Conservation (phyloP, 495 filamentous ascomycete species). For the Penicillium odoratum region DNA sequence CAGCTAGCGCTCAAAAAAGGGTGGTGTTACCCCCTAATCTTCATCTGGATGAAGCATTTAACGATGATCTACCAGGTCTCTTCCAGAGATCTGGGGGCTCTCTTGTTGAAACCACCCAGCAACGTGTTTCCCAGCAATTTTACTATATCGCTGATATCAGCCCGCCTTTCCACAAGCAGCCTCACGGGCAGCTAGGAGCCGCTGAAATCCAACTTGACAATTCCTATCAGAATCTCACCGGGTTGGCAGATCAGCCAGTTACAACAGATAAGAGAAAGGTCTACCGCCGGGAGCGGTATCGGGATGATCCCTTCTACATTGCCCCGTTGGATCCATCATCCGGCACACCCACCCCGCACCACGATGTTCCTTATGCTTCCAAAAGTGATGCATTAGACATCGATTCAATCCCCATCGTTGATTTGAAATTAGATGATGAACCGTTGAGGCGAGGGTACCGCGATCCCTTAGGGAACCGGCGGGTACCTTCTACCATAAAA, state of each 20-base stretch:
- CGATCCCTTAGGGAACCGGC: constrained; percentile 21
- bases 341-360: constrained; percentile 65
- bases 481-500: constrained; percentile 38
- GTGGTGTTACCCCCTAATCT: constrained; percentile 76
- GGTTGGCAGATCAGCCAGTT: constrained; percentile 62
- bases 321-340: constrained; percentile 48
- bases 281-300: constrained; percentile 75
- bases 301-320: constrained; percentile 96
- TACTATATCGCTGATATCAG: constrained; percentile 58
- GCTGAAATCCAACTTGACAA: constrained; percentile 20
- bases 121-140: constrained; percentile 57
- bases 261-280: constrained; percentile 61
- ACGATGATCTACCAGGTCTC: constrained; percentile 64
- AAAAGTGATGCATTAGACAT: constrained; percentile 80
- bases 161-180: constrained; percentile 33
- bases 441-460: constrained; percentile 9
- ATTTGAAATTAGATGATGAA: constrained; percentile 68
- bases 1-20: constrained; percentile 77
- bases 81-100: constrained; percentile 36
- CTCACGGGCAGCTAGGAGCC: constrained; percentile 10
- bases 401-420: constrained; percentile 92
- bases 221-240: constrained; percentile 67
- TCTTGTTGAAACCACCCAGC: constrained; percentile 5
- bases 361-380: constrained; percentile 61
- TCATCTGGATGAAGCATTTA: constrained; percentile 77